Base-by-base conservation (phyloP, 2,329 filamentous ascomycete species). In the Ascochyta rabiei region DNA sequence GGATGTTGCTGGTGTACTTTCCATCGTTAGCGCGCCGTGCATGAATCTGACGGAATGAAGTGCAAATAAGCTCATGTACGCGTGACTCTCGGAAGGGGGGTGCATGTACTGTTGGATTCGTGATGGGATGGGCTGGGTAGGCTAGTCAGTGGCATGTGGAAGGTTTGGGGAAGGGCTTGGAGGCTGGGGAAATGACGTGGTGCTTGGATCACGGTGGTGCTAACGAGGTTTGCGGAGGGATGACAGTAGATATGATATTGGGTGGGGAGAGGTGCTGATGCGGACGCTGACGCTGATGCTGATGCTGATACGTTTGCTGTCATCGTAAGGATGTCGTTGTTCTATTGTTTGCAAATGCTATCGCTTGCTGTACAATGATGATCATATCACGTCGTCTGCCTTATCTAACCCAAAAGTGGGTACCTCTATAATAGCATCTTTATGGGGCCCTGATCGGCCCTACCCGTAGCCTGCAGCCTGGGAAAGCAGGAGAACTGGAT, bases 11-110 rank as follows among this genome's bases (percentile, higher is more conserved):
- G 44, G 6, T 15, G 2, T 4, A 2, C 4, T 6, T 12, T 2
- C 0, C 2, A 6, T 5, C 6, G 5, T 28, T 49, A 49, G 40
- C 6, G 40, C 15, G 16, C 6, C 3, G 1, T 21, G 52, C 52
- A 54, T 54, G 40, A 49, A 54, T 26, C 13, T 39, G 38, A 16
- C 38, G 38, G 15, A n/a, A 24, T 12, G 52, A 54, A 40, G 40
- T 49, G 41, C 23, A 31, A 48, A 45, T 41, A 54, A 49, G 46
- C 52, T 54, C 46, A 35, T 16, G 3, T n/a, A 15, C 15, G 31
- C 4, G 8, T 18, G 31, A 9, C 3, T 13, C 12, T 28, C 21
- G 21, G 21, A 23, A 4, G 21, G 21, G 21, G 21, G 21, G 21
- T 23, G 21, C 21, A 23, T 23, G 21, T 23, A 23, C 21, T 23